Evolutionary conservation across 441 rosid species (phyloP).

Genomic region (Croton setiger): DNA sequence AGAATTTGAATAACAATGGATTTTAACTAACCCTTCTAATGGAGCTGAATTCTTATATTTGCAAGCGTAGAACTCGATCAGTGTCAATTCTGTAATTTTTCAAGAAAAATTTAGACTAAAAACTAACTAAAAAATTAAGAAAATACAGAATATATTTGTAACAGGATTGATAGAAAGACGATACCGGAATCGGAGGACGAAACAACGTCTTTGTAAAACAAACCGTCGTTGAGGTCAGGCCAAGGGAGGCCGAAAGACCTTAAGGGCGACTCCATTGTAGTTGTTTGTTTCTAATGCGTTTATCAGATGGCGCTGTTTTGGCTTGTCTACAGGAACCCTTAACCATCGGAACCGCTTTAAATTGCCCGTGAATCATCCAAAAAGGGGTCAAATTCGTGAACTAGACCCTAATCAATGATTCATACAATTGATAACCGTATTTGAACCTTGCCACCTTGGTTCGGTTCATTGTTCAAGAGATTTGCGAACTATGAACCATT

Average conservation of each 20-base stretch:
- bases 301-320: background rate
- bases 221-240: slow-evolving; percentile 81
- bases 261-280: slow-evolving; percentile 11
- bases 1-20: background rate
- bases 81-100: slow-evolving; percentile 33
- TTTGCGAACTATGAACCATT: too few relatives aligned
- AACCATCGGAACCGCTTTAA: too few relatives aligned
- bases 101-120: background rate
- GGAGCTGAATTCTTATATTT: slow-evolving; percentile 81
- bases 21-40: slow-evolving; percentile 55
- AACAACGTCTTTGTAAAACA: slow-evolving; percentile 53
- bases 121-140: background rate
- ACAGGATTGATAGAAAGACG: background rate
- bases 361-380: too few relatives aligned
- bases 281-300: background rate
- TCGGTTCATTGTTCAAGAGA: too few relatives aligned
- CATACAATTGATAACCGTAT: too few relatives aligned
- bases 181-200: slow-evolving; percentile 57
- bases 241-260: slow-evolving; percentile 58
- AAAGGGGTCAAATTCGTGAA: too few relatives aligned
- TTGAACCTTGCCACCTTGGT: too few relatives aligned
- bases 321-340: background rate
- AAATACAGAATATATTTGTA: background rate
- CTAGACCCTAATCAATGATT: too few relatives aligned
- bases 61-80: slow-evolving; percentile 59